Conservation (phyloP, 108 stramenopile genomes). For the Stephanodiscus minutulus region DNA sequence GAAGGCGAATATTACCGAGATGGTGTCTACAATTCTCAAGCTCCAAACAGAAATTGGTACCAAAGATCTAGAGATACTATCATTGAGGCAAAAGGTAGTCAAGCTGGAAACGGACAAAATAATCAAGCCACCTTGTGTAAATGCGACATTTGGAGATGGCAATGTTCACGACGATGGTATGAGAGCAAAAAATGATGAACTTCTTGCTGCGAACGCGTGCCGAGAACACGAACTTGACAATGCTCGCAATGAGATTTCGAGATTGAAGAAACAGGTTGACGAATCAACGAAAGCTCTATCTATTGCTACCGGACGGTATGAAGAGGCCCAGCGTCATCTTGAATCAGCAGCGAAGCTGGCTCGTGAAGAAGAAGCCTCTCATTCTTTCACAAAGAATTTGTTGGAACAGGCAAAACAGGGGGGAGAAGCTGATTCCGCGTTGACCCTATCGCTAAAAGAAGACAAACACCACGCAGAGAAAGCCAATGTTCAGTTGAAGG, state of each 20-base stretch:
- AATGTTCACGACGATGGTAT: slow-evolving; percentile 17
- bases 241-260: slow-evolving; percentile 19
- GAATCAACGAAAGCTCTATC: slow-evolving; percentile 10
- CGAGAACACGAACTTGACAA: slow-evolving; percentile 31
- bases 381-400: slow-evolving; percentile 9
- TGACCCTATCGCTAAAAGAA: slow-evolving; percentile 22
- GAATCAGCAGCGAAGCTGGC: slow-evolving; percentile 14
- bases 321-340: slow-evolving; percentile 13
- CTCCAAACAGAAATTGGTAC: slow-evolving; percentile 41
- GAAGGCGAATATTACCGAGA: slow-evolving; percentile 19
- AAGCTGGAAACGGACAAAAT: slow-evolving; percentile 21
- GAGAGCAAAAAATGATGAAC: background rate
- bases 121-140: background rate
- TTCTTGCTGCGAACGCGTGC: slow-evolving; percentile 4
- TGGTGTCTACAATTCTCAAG: slow-evolving; percentile 29
- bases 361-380: slow-evolving; percentile 24
- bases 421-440: slow-evolving; percentile 12
- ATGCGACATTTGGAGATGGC: slow-evolving; percentile 33
- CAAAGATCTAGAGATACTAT: slow-evolving; percentile 52
- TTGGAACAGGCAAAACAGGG: slow-evolving; percentile 35
- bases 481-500: slow-evolving; percentile 16
- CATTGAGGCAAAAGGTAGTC: slow-evolving; percentile 31
- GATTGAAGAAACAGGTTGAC: background rate
- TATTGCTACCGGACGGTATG: slow-evolving; percentile 11
- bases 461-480: slow-evolving; percentile 27